Conservation (phyloP, 768 basidiomycete species). For the Hortiboletus flavorubellus region DNA sequence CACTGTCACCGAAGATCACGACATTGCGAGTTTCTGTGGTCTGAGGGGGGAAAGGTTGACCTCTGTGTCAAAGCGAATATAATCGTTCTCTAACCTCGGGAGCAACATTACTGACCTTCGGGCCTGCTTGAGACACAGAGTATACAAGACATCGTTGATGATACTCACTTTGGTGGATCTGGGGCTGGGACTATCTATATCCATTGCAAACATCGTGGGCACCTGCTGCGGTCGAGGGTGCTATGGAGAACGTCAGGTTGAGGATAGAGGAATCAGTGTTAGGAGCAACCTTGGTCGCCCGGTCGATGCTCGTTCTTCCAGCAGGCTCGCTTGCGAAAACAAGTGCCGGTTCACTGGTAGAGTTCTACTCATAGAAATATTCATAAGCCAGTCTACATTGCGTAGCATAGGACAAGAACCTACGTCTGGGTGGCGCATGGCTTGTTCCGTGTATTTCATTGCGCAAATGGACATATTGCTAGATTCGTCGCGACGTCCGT, state of each 20-base stretch:
- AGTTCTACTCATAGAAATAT: slow-evolving; percentile 3
- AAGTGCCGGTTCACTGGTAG: not conserved
- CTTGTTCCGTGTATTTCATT: slow-evolving; percentile 1
- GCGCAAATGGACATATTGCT: not conserved
- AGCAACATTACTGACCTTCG: not conserved
- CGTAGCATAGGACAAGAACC: not conserved
- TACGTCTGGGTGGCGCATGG: slow-evolving; percentile 9
- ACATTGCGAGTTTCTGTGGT: slow-evolving; percentile 27
- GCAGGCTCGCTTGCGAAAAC: not conserved
- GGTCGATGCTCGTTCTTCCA: not conserved
- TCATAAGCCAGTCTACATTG: not conserved
- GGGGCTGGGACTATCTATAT: not conserved
- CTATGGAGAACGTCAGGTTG: slow-evolving; percentile 7
- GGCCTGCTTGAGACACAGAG: not conserved
- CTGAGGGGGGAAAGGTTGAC: slow-evolving; percentile 1
- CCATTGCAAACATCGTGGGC: slow-evolving; percentile 12
- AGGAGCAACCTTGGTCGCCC: slow-evolving; percentile 4
- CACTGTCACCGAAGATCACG: slow-evolving; percentile 43
- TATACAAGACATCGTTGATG: not conserved
- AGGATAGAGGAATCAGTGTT: not conserved
- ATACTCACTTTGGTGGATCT: slow-evolving; percentile 6
- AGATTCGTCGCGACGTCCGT: not conserved
- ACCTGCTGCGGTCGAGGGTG: not conserved
- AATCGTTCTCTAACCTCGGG: slow-evolving; percentile 11
- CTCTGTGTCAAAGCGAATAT: not conserved